Evolutionary conservation across 1,284 basidiomycete genomes (phyloP).

Genomic region (Sporisorium scitamineum): DNA sequence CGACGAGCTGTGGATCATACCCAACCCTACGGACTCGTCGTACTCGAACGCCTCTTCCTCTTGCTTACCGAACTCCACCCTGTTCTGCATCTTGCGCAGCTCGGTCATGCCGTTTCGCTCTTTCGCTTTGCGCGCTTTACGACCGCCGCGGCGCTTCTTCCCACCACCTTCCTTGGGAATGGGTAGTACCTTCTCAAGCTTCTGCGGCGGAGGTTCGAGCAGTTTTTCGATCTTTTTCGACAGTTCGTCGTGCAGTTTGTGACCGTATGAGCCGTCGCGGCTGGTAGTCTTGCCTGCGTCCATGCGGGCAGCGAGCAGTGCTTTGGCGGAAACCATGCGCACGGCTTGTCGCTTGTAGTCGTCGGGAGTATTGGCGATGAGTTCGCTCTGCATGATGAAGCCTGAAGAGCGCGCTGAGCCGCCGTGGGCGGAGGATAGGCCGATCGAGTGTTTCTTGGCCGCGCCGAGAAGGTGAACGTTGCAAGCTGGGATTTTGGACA

Average conservation of each 20-base stretch:
- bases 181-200: conserved; percentile 93
- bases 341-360: conserved; percentile 93
- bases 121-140: conserved; percentile 93
- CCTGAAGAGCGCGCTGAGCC: conserved; percentile 81
- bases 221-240: conserved; percentile 91
- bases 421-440: conserved; percentile 79
- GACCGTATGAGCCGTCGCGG: conserved; percentile 83
- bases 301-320: conserved; percentile 88
- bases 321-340: conserved; percentile 91
- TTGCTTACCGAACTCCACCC: conserved; percentile 93
- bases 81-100: conserved; percentile 93
- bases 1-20: conserved; percentile 85
- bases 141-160: conserved; percentile 88
- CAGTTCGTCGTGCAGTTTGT: conserved; percentile 83
- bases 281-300: conserved; percentile 83
- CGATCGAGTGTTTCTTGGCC: conserved; percentile 87
- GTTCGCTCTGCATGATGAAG: conserved; percentile 92
- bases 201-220: conserved; percentile 91
- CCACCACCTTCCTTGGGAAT: conserved; percentile 92
- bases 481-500: conserved; percentile 94
- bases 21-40: conserved; percentile 94
- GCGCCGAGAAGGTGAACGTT: conserved; percentile 96
- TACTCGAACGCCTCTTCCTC: conserved; percentile 96
- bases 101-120: conserved; percentile 97
- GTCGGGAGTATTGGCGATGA: conserved; percentile 86